Base-by-base conservation (phyloP, 2,329 filamentous ascomycete genomes). In the Botryotinia convoluta region DNA sequence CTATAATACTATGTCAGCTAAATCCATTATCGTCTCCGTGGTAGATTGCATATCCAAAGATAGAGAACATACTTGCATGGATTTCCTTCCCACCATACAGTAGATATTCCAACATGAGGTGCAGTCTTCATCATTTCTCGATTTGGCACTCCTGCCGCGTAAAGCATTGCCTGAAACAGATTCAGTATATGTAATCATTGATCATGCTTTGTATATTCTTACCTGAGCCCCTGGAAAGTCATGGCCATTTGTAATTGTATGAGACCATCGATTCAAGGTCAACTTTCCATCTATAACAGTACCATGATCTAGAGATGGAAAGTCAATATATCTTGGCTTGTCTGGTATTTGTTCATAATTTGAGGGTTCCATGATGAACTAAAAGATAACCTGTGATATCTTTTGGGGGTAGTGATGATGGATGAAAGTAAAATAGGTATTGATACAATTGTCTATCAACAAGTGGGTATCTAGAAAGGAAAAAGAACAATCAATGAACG, bases 71-170 rank as follows among this genome's bases (percentile, higher is more conserved):
- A 93, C 91, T 97, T 97, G 89, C 95, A 98, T 54, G 95, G 93
- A 81, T 98, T 98, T 42, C 95, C 95, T 83, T 98, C 94, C 95
- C 95, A 98, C 95, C 95, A 98, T 7, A 98, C 93, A 8, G 92
- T 94, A 12, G 94, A 92, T 80, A 98, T 90, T 73, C 95, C 95
- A 39, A 98, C 93, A 76, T 98, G 95, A 20, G 95, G 93, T 71
- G 92, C 92, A 73, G 88, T 95, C 84, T 95, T 95, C 93, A 98
- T 97, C 79, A 91, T 90, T 72, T 96, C 86, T 79, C 90, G 87
- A 80, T 94, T 89, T 1, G 94, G 93, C 48, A 98, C 92, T 37
- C 95, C 95, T 14, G 95, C 94, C 22, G 93, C 95, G 83, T 97
- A 98, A 35, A 98, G 88, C 95, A 98, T 98, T 60, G 95, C 94